Conservation (phyloP, 2,329 filamentous ascomycete genomes). For the Aspergillus aculeatus region DNA sequence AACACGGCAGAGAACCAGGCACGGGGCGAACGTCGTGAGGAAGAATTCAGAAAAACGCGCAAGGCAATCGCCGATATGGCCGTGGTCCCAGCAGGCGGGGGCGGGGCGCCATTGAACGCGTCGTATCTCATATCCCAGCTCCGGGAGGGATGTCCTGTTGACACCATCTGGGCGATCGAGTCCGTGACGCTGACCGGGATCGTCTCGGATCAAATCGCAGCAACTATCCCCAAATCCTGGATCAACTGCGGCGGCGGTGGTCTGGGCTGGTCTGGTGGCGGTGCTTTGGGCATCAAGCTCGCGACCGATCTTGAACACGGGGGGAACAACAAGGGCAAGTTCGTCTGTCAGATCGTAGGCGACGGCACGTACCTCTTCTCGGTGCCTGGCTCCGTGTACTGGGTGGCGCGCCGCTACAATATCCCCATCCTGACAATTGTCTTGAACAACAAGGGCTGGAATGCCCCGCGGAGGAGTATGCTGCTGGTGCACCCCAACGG, state of each 20-base stretch:
- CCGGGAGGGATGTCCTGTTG: conserved; percentile 56
- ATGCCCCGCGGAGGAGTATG: conserved; percentile 61
- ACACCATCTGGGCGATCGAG: conserved; percentile 75
- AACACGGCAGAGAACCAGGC: conserved; percentile 40
- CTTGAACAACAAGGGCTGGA: conserved; percentile 70
- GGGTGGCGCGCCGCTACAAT: conserved; percentile 65
- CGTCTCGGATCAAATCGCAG: conserved; percentile 69
- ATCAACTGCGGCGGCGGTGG: conserved; percentile 80
- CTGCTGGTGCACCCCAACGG: conserved; percentile 66
- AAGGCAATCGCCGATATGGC: conserved; percentile 58
- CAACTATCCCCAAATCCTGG: conserved; percentile 68
- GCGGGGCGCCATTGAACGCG: conserved; percentile 62
- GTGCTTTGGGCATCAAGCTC: conserved; percentile 72
- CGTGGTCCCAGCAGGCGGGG: conserved; percentile 52
- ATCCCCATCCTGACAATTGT: conserved; percentile 67
- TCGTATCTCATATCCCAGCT: conserved; percentile 58
- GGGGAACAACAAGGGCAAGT: conserved; percentile 54
- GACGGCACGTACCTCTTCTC: conserved; percentile 68
- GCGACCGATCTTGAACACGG: conserved; percentile 57
- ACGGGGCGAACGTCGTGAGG: conserved; percentile 57
- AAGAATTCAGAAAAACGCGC: conserved; percentile 60
- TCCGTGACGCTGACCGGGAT: conserved; percentile 70
- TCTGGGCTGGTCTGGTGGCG: conserved; percentile 77
- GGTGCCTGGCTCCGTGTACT: conserved; percentile 65
- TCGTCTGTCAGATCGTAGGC: conserved; percentile 64